These are phyloP conservation scores for Fusarium robinianum DNA, from an alignment of 2,329 filamentous ascomycete species.

Conservation along the genomic window DNA sequence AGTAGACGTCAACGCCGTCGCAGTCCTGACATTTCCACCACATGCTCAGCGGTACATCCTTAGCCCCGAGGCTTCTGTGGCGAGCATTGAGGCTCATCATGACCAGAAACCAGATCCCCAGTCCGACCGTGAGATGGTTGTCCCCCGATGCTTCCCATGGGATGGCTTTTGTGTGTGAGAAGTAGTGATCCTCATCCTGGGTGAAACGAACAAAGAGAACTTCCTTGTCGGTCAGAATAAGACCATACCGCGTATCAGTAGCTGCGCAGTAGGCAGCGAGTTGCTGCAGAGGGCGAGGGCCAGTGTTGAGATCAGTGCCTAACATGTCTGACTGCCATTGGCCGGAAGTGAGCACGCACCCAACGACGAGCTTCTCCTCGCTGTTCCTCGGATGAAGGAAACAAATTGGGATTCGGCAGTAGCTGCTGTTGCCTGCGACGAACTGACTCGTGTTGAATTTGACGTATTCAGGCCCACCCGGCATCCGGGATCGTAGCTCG, in stretches of 20 bases:
- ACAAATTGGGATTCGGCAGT: too few relatives aligned
- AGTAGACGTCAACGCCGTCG: background rate
- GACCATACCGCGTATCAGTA: background rate
- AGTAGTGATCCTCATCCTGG: slow-evolving; percentile 1
- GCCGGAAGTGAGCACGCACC: background rate
- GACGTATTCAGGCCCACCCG: too few relatives aligned
- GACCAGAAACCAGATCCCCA: slow-evolving; percentile 3
- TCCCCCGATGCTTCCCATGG: background rate
- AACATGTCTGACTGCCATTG: background rate
- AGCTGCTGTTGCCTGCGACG: too few relatives aligned
- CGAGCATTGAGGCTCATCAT: slow-evolving; percentile 6
- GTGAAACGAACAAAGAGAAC: background rate
- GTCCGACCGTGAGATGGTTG: background rate
- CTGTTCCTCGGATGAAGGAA: too few relatives aligned
- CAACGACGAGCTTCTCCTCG: background rate
- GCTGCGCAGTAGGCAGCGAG: background rate
- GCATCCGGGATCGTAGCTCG: background rate
- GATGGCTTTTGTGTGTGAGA: too few relatives aligned
- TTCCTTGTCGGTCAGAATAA: slow-evolving; percentile 1
- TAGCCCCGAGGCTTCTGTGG: background rate
- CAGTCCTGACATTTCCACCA: background rate
- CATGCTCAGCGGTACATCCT: background rate
- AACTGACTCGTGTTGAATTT: background rate
- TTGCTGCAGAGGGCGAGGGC: background rate
- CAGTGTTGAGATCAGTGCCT: background rate